Evolutionary conservation across 192 early-diverging fungal genomes (phyloP), one percentile per base, ranked within the genome.

Genomic region (Podila verticillata): DNA sequence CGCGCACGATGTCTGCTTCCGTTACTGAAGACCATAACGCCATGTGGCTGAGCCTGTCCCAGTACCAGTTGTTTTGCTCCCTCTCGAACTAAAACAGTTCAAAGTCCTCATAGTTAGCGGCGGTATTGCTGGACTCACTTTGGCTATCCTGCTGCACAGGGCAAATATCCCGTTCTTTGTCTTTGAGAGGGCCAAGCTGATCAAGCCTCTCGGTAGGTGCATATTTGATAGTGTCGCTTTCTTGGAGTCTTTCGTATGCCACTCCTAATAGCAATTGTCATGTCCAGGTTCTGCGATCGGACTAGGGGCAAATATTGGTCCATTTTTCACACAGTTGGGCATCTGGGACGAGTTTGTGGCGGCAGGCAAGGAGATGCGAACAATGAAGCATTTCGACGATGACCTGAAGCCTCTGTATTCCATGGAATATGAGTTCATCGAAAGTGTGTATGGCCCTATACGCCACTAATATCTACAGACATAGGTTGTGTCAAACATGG

Each of bases 191-290:
- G 35, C 62, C 7, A 4, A 35, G 5, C 7, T 48, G 9, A 44
- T 63, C 36, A 63, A 48, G 15, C 62, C 62, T 15, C 62, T 63
- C 12, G 62, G 62, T 63, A 63, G n/a, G n/a, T n/a, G n/a, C n/a
- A n/a, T n/a, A n/a, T n/a, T n/a, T n/a, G n/a, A n/a, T n/a, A n/a
- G n/a, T n/a, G n/a, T n/a, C n/a, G n/a, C n/a, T n/a, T n/a, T n/a
- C n/a, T n/a, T n/a, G n/a, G n/a, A n/a, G n/a, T n/a, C n/a, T n/a
- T n/a, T n/a, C n/a, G n/a, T n/a, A 31, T 4, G 28, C n/a, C n/a
- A n/a, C n/a, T n/a, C n/a, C n/a, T n/a, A n/a, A n/a, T n/a, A n/a
- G n/a, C n/a, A n/a, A n/a, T n/a, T n/a, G n/a, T n/a, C n/a, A n/a
- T n/a, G n/a, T n/a, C n/a, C n/a, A 56, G 54, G 54, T 24, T 56